Percentiles rank a stretch among this genome's conserved stretches.
Evolutionary conservation across 2,329 filamentous ascomycete species (phyloP).

Genomic region (Trichophyton rubrum): DNA sequence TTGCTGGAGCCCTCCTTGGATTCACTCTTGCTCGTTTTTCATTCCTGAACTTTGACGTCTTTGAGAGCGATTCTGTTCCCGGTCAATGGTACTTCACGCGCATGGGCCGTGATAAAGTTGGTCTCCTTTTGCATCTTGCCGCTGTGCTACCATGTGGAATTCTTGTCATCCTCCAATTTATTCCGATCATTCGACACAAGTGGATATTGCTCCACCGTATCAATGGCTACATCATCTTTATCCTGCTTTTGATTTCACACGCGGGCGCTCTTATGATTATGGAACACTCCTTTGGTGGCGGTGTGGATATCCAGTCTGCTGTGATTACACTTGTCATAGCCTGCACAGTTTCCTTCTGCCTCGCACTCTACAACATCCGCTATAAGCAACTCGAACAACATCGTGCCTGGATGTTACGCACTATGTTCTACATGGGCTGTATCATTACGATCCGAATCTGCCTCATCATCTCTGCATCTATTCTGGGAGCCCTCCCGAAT

Average conservation of each 20-base stretch:
- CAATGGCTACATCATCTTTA: constrained; percentile 44
- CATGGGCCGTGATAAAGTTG: constrained; percentile 24
- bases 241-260: constrained; percentile 37
- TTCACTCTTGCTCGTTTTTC: constrained; percentile 40
- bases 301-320: constrained; percentile 38
- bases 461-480: constrained; percentile 31
- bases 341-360: constrained; percentile 13
- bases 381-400: constrained; percentile 51
- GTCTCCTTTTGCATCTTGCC: constrained; percentile 34
- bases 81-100: constrained; percentile 34
- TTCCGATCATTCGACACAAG: constrained; percentile 35
- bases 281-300: constrained; percentile 43
- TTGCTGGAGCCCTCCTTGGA: constrained; percentile 35
- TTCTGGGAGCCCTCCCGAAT: constrained; percentile 25
- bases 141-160: constrained; percentile 23
- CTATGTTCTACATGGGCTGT: constrained; percentile 34
- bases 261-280: constrained; percentile 44
- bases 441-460: constrained; percentile 21
- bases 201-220: constrained; percentile 46
- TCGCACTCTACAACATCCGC: constrained; percentile 46
- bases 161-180: constrained; percentile 32
- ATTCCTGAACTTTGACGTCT: constrained; percentile 27
- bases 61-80: constrained; percentile 20
- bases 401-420: constrained; percentile 51
- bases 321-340: constrained; percentile 17